These are phyloP conservation scores for Ophiostoma ulmi DNA, from an alignment of 2,329 filamentous ascomycete genomes.

Conservation along the genomic window DNA sequence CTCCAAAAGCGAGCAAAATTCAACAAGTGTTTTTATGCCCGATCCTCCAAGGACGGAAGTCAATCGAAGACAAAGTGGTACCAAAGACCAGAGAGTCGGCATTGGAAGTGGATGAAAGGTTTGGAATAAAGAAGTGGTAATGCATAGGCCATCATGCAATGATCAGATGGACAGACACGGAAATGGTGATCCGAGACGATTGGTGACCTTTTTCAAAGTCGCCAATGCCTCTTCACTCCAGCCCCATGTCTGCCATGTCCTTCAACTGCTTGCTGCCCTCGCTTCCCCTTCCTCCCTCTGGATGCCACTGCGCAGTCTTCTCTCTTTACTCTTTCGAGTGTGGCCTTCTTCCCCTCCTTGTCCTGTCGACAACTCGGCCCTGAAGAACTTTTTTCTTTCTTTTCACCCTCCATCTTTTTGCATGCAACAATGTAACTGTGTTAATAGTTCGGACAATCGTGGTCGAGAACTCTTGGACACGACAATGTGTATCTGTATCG, in stretches of 20 bases:
- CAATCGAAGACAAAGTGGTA: constrained; percentile 16
- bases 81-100: constrained; percentile 16
- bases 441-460: constrained; percentile 8
- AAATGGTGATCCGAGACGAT: neutral
- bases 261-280: neutral
- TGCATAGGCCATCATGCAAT: neutral
- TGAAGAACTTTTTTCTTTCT: neutral
- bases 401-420: neutral
- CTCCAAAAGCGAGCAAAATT: constrained; percentile 48
- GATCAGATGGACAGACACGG: neutral
- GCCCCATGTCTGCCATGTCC: neutral
- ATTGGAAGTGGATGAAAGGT: neutral
- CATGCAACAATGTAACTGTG: neutral
- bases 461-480: constrained; percentile 16
- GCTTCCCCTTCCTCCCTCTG: neutral
- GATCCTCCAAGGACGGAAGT: constrained; percentile 50
- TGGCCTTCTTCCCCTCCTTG: constrained; percentile 4
- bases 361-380: constrained; percentile 22
- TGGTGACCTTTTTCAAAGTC: neutral
- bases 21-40: constrained; percentile 81
- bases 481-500: constrained; percentile 6
- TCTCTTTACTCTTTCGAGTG: constrained; percentile 1
- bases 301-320: neutral
- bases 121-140: constrained; percentile 1
- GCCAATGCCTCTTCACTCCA: neutral